Evolutionary conservation across 1,284 basidiomycete genomes (phyloP), one percentile per base, ranked within the genome.

Genomic region (Ganoderma lucidum): DNA sequence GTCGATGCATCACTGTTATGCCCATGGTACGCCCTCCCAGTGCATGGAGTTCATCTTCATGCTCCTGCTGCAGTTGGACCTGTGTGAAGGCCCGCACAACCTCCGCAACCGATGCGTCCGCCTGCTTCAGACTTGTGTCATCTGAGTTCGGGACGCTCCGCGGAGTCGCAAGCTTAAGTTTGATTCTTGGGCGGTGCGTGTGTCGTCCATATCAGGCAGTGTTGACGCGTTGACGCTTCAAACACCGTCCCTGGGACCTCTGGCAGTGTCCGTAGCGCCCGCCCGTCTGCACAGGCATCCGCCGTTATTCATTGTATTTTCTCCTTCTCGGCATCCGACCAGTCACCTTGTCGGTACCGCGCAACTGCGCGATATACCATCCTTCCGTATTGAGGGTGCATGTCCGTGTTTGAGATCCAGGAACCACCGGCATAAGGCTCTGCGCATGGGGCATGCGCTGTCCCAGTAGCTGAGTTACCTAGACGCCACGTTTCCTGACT

Each of bases 311-410:
- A 30, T 55, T 53, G 28, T 32, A 30, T 55, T 55, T 55, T 32
- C 15, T 28, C 28, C 30, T 30, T 30, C 51, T 55, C 51, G 51
- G 30, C 51, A 55, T 30, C 14, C 14, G 12, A 4, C 2, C 51
- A 55, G 14, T 55, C 51, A 6, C 51, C 51, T 55, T 30, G 51
- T 32, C 51, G 51, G 51, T 14, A 55, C 51, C 51, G 51, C 51
- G 28, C 30, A 56, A 56, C 53, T 56, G 53, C 53, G 30, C 53
- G 12, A 19, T 14, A 6, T 30, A 17, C 30, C 53, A 32, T 32
- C 28, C 6, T 32, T 19, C 14, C 14, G 35, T 19, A 17, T 56
- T 15, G 30, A 56, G 53, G 9, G 35, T 35, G 53, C 30, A 0
- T 56, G 19, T 56, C 6, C 30, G 53, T 35, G 53, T 56, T 56